A percentile compares a stretch with the other conserved stretches of the same genome.
These are phyloP conservation scores for Irpex sp. DNA, from an alignment of 1,284 basidiomycete species.

Conservation along the genomic window DNA sequence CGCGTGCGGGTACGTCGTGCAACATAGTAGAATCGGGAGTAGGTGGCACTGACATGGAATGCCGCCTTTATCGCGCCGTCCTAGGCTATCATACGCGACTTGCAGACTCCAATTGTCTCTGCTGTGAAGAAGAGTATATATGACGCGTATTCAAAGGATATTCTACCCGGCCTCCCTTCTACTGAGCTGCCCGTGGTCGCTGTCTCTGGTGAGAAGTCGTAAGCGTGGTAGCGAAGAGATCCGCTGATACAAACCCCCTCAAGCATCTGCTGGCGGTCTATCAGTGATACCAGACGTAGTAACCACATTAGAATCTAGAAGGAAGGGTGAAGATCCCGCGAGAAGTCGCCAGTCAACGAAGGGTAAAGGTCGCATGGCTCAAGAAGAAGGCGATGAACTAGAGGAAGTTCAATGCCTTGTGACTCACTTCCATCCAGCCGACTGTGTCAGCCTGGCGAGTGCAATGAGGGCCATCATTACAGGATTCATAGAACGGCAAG, in stretches of 20 bases:
- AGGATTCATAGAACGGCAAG: slow-evolving; percentile 42
- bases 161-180: slow-evolving; percentile 50
- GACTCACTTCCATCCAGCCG: slow-evolving; percentile 53
- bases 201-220: slow-evolving; percentile 42
- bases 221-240: slow-evolving; percentile 18
- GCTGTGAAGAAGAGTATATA: slow-evolving; percentile 21
- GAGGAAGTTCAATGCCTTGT: slow-evolving; percentile 20
- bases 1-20: slow-evolving; percentile 27
- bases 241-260: slow-evolving; percentile 15
- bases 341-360: not conserved
- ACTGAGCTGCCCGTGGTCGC: slow-evolving; percentile 59
- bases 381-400: slow-evolving; percentile 24
- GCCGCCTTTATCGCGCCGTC: not conserved
- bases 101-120: slow-evolving; percentile 25
- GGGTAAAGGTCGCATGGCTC: slow-evolving; percentile 10
- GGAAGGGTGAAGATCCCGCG: not conserved
- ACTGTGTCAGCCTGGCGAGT: slow-evolving; percentile 49
- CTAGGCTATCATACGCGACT: slow-evolving; percentile 22
- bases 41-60: not conserved
- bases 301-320: not conserved
- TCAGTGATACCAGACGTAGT: slow-evolving; percentile 10
- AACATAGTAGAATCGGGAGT: not conserved
- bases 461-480: slow-evolving; percentile 56
- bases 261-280: slow-evolving; percentile 10
- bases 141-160: slow-evolving; percentile 23